phyloP scores from a whole-genome alignment of 108 stramenopile genomes.

The Pinguiococcus pyrenoidosus region DNA sequence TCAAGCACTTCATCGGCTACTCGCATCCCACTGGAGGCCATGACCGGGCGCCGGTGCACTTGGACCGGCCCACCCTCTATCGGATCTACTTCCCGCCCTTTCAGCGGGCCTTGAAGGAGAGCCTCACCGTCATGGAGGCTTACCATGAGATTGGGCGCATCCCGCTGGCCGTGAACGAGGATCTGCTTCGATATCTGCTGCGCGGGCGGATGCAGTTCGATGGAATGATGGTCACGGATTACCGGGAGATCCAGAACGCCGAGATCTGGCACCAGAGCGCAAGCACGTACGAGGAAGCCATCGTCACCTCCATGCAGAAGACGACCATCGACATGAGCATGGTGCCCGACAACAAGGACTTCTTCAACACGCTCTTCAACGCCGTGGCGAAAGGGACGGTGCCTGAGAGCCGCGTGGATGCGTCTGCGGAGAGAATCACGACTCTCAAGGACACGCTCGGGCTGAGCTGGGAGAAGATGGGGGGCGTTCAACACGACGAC shows the following conservation, averaged over 20 bases:
- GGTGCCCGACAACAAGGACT: conserved; percentile 42
- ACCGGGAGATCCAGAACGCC: conserved; percentile 58
- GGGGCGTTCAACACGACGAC: too few species aligned
- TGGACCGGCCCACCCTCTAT: conserved; percentile 54
- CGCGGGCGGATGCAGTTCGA: conserved; percentile 48
- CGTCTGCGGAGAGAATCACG: conserved; percentile 44
- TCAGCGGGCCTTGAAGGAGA: conserved; percentile 34
- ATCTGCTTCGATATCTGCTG: conserved; percentile 37
- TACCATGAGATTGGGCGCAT: conserved; percentile 59
- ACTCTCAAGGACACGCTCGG: conserved; percentile 51
- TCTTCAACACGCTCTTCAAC: conserved; percentile 20
- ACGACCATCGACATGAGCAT: conserved; percentile 68
- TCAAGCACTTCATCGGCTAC: conserved; percentile 64
- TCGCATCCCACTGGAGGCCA: conserved; percentile 50
- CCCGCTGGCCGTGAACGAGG: conserved; percentile 47
- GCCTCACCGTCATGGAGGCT: conserved; percentile 55
- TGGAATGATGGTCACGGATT: conserved; percentile 67
- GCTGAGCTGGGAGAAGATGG: too few species aligned
- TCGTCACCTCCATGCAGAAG: conserved; percentile 38
- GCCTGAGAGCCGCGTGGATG: conserved; percentile 29
- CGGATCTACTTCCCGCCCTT: conserved; percentile 64
- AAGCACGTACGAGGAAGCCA: conserved; percentile 25
- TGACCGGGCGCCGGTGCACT: conserved; percentile 56
- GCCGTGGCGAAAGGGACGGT: conserved; percentile 14
- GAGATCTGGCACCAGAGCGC: conserved; percentile 47